Base-by-base conservation (phyloP, 2,329 filamentous ascomycete genomes). In the Colletotrichum tamarilloi region DNA sequence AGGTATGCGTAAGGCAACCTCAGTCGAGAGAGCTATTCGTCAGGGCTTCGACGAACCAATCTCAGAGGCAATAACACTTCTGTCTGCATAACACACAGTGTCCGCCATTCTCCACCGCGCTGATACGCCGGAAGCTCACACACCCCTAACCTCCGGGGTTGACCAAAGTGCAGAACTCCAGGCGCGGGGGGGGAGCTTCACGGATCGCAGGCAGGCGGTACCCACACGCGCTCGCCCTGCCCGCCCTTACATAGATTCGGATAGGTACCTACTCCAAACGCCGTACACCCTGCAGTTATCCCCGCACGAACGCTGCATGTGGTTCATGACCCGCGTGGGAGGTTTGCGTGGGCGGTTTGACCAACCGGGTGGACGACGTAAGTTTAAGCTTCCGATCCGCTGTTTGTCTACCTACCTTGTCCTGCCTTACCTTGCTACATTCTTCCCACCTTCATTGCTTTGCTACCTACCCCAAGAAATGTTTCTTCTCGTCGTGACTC, bases 81-180 rank as follows among this genome's bases (percentile, higher is more conserved):
- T 38, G 63, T 28, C 62, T 73, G 46, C 59, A 67, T 56, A 19
- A 42, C 32, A 62, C 62, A 30, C 59, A 60, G 56, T 9, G 42
- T 19, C n/a, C 35, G 49, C 24, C 52, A 19, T 67, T 55, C 60
- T 35, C 67, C 56, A 73, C 56, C 26, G 38, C 56, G 55, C 67
- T 70, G 67, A 73, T 71, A 73, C 67, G 49, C 60, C 56, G 67
- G 60, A 57, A 62, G 67, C 71, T 73, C 66, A 57, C 70, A 30
- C 38, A 12, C 16, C 60, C 38, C 12, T 56, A n/a, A 62, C 35
- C 60, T 60, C 59, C 60, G 67, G 35, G 49, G 9, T 38, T 69
- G 8, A 42, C 53, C n/a, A 38, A 14, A n/a, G 4, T 35, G 32
- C 32, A 35, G 32, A 35, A 35, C 32, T 12, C 11, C 32, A 35